These are phyloP conservation scores for Lactifluus subvellereus DNA, from an alignment of 768 basidiomycete genomes.

Conservation along the genomic window DNA sequence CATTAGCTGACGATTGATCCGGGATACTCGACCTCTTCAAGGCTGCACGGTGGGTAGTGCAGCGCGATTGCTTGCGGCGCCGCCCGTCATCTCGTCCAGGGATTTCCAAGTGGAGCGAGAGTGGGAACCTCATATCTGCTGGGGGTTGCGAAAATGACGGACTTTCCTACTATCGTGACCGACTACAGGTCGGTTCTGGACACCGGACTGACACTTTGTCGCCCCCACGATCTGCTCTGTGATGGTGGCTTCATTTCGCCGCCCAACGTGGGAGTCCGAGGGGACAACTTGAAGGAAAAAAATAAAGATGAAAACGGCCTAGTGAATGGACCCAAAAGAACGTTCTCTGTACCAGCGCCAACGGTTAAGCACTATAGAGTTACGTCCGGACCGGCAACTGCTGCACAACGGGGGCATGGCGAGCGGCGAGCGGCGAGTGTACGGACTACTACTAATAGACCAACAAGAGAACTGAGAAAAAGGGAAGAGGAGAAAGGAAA, in stretches of 20 bases:
- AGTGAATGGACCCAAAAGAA: slow-evolving; percentile 1
- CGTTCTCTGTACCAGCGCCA: not conserved
- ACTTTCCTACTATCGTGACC: not conserved
- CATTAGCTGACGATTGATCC: slow-evolving; percentile 12
- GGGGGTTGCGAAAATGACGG: not conserved
- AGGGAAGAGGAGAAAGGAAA: not conserved
- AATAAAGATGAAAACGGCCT: not conserved
- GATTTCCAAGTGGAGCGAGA: not conserved
- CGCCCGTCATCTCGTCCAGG: not conserved
- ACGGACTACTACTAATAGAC: not conserved
- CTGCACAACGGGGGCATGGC: not conserved
- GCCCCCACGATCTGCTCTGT: not conserved
- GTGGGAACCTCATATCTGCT: not conserved
- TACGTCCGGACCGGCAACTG: not conserved
- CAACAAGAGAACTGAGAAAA: not conserved
- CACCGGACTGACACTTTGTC: not conserved
- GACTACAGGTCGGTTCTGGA: not conserved
- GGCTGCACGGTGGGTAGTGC: not conserved
- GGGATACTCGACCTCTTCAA: slow-evolving; percentile 1
- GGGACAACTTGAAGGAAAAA: not conserved
- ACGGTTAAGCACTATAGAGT: not conserved
- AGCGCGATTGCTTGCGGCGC: not conserved
- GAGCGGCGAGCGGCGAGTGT: not conserved
- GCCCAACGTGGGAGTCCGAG: not conserved
- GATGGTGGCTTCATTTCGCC: not conserved